These are phyloP conservation scores for Lepidopterella palustris DNA, from an alignment of 495 filamentous ascomycete genomes.

Conservation along the genomic window DNA sequence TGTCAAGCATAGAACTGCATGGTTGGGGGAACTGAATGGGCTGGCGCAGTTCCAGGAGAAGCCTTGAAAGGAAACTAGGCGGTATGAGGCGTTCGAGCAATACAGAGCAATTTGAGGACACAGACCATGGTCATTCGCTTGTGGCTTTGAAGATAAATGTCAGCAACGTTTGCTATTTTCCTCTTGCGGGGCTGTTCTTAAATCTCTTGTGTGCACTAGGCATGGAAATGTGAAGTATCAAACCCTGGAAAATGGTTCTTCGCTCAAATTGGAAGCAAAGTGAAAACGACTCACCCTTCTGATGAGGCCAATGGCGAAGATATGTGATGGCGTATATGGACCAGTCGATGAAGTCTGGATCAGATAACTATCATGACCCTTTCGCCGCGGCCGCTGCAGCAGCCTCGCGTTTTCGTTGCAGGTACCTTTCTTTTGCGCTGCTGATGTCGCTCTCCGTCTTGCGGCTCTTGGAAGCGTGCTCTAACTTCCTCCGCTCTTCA, in stretches of 20 bases:
- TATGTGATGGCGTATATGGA: background rate
- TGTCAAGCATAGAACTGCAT: constrained; percentile 12
- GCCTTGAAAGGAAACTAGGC: background rate
- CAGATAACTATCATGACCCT: background rate
- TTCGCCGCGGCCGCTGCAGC: constrained; percentile 23
- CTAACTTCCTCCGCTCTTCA: constrained; percentile 58
- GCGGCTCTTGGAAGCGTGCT: constrained; percentile 63
- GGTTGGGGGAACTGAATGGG: constrained; percentile 15
- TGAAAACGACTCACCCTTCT: no score
- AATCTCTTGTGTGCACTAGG: no score
- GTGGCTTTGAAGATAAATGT: no score
- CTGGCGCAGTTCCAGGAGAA: constrained; percentile 17
- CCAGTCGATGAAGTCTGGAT: background rate
- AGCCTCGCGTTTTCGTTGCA: constrained; percentile 71
- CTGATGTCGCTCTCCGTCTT: constrained; percentile 75
- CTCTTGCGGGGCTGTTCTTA: no score
- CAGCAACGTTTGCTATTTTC: no score
- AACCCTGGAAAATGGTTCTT: no score
- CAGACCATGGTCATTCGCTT: no score
- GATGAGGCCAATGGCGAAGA: background rate
- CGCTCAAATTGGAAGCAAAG: no score
- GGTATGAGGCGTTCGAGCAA: background rate
- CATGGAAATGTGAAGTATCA: no score
- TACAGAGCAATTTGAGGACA: no score
- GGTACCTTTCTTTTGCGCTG: constrained; percentile 79